A percentile compares a stretch with the other conserved stretches of the same genome.
Evolutionary conservation across 2,329 filamentous ascomycete genomes (phyloP).

Genomic region (Colletotrichum melonis): DNA sequence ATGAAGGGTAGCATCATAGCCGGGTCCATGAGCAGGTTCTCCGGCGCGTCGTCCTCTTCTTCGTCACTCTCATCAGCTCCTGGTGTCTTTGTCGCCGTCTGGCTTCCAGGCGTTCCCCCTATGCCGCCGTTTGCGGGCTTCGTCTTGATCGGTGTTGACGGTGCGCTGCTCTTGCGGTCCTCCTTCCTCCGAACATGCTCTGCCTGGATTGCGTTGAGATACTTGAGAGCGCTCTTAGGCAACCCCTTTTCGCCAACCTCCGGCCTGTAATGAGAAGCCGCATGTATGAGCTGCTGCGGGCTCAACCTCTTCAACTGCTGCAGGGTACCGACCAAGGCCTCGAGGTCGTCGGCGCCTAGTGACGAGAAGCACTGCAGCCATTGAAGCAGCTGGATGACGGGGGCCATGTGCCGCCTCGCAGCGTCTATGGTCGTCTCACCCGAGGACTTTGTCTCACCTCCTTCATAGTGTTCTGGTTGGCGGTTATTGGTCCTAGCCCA

Average conservation of each 20-base stretch:
- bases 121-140: slow-evolving; percentile 55
- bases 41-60: slow-evolving; percentile 76
- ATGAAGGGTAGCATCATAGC: slow-evolving; percentile 94
- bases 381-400: slow-evolving; percentile 92
- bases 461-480: slow-evolving; percentile 94
- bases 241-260: slow-evolving; percentile 96
- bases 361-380: slow-evolving; percentile 99
- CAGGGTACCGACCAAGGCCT: slow-evolving; percentile 87
- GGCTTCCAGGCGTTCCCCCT: slow-evolving; percentile 54
- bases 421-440: slow-evolving; percentile 91
- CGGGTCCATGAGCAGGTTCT: slow-evolving; percentile 85
- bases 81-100: slow-evolving; percentile 53
- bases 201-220: slow-evolving; percentile 82
- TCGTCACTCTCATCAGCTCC: slow-evolving; percentile 50
- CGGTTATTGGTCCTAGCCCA: slow-evolving; percentile 96
- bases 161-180: slow-evolving; percentile 59
- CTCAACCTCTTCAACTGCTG: slow-evolving; percentile 88
- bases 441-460: slow-evolving; percentile 85
- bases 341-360: slow-evolving; percentile 84
- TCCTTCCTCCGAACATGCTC: slow-evolving; percentile 74
- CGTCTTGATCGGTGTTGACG: slow-evolving; percentile 56
- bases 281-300: slow-evolving; percentile 89
- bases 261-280: slow-evolving; percentile 90
- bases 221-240: slow-evolving; percentile 88
- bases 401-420: slow-evolving; percentile 84